phyloP scores from a whole-genome alignment of 2,329 filamentous ascomycete genomes.

The Colletotrichum chrysophilum region DNA sequence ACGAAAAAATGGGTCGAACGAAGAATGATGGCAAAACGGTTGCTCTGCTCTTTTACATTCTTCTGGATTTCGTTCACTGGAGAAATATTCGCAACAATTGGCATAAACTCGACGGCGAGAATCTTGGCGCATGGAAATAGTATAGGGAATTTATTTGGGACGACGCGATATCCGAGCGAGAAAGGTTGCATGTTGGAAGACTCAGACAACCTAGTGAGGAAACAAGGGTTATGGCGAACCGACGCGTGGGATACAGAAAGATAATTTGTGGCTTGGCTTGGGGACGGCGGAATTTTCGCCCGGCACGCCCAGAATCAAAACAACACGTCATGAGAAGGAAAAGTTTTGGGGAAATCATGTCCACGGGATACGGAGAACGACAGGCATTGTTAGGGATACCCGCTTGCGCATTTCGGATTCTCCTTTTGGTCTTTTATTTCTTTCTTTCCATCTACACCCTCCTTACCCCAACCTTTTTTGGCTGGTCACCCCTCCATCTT shows the following conservation, averaged over 20 bases:
- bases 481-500: not conserved
- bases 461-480: not conserved
- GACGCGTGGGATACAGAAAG: slow-evolving; percentile 5
- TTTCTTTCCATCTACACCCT: slow-evolving; percentile 3
- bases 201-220: not conserved
- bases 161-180: not conserved
- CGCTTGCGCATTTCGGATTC: slow-evolving; percentile 3
- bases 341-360: slow-evolving; percentile 5
- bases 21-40: not conserved
- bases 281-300: not conserved
- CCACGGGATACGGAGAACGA: slow-evolving; percentile 5
- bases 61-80: not conserved
- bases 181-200: not conserved
- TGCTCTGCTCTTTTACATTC: not conserved
- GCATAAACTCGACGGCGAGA: slow-evolving; percentile 1
- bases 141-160: not conserved
- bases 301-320: not conserved
- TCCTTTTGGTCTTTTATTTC: slow-evolving; percentile 19
- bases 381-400: slow-evolving; percentile 21
- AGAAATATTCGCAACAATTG: not conserved
- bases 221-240: slow-evolving; percentile 9
- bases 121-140: not conserved
- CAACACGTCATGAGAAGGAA: slow-evolving; percentile 9
- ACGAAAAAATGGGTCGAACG: not conserved
- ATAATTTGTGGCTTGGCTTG: not conserved